These are phyloP conservation scores for Verbena officinalis DNA, from an alignment of 257 asterid species.

Conservation along the genomic window DNA sequence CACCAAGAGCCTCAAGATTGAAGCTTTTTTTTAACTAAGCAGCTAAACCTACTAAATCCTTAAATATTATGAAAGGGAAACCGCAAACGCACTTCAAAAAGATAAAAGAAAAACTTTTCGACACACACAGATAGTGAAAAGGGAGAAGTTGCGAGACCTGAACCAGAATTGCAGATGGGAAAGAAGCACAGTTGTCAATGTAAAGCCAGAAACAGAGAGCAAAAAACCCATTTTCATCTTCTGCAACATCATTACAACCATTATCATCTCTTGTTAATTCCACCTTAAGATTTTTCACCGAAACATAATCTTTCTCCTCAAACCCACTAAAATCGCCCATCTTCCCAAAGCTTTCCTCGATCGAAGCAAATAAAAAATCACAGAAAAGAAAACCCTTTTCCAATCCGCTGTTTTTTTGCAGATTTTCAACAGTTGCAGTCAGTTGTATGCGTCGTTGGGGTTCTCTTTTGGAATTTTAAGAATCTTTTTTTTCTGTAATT, in stretches of 20 bases:
- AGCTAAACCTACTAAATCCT: constrained; percentile 32
- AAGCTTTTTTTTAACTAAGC: constrained; percentile 27
- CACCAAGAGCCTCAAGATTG: constrained; percentile 26
- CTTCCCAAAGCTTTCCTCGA: constrained; percentile 31
- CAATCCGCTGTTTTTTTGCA: constrained; percentile 22
- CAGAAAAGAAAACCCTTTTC: constrained; percentile 29
- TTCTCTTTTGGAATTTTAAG: constrained; percentile 12
- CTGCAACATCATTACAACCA: constrained; percentile 31
- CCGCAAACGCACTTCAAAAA: background rate
- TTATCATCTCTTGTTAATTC: constrained; percentile 43
- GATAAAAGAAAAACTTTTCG: background rate
- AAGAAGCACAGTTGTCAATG: constrained; percentile 48
- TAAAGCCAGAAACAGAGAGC: constrained; percentile 80
- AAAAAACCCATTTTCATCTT: constrained; percentile 47
- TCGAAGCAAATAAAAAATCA: constrained; percentile 22
- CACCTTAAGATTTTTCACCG: constrained; percentile 61
- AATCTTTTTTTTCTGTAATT: background rate
- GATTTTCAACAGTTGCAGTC: constrained; percentile 12
- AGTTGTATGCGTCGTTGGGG: background rate
- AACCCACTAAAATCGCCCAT: constrained; percentile 38
- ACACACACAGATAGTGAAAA: constrained; percentile 21
- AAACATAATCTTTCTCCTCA: constrained; percentile 48
- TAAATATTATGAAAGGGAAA: background rate
- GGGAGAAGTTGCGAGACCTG: constrained; percentile 54
- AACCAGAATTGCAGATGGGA: constrained; percentile 58